Base-by-base conservation (phyloP, 495 filamentous ascomycete species). In the Acidomyces sp. region DNA sequence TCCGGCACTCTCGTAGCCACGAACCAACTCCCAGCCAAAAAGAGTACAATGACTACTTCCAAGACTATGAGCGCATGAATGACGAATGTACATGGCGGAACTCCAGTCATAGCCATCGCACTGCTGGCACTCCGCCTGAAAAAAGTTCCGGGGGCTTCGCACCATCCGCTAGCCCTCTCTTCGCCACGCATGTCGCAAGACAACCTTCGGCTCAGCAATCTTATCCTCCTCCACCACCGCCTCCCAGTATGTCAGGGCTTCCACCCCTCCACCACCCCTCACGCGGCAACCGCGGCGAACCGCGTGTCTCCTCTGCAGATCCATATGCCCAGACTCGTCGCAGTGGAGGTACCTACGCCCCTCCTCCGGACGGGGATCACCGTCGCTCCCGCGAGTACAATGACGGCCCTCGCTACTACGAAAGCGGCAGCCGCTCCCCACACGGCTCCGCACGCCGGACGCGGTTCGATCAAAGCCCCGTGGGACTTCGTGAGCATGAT, bases 161-260 rank as follows among this genome's bases (percentile, higher is more conserved):
- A 9, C 60, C 57, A 6, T 55, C 50, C 6, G 52, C 55, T 20
- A 34, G 39, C 0, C 60, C 60, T 6, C 44, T 62, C 1, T 62
- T 61, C 42, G 59, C 59, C 2, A 51, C 59, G 10, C 55, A 55
- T 24, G 51, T 62, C 10, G 55, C 59, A 1, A 46, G 52, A 9
- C 33, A 56, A 26, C 55, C 48, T 0, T 39, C 32, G 20, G n/a
- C n/a, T n/a, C n/a, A n/a, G n/a, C n/a, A n/a, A n/a, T n/a, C n/a
- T n/a, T n/a, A n/a, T n/a, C n/a, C n/a, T n/a, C n/a, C n/a, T n/a
- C n/a, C n/a, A n/a, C n/a, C n/a, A n/a, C n/a, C n/a, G n/a, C n/a
- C n/a, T n/a, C n/a, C n/a, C n/a, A n/a, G n/a, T n/a, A n/a, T n/a
- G n/a, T n/a, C n/a, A n/a, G n/a, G n/a, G n/a, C n/a, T n/a, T n/a